Percentiles rank a stretch among this genome's conserved stretches.
phyloP scores from a whole-genome alignment of 2,329 filamentous ascomycete genomes.

The Sordariomycetes sp. region DNA sequence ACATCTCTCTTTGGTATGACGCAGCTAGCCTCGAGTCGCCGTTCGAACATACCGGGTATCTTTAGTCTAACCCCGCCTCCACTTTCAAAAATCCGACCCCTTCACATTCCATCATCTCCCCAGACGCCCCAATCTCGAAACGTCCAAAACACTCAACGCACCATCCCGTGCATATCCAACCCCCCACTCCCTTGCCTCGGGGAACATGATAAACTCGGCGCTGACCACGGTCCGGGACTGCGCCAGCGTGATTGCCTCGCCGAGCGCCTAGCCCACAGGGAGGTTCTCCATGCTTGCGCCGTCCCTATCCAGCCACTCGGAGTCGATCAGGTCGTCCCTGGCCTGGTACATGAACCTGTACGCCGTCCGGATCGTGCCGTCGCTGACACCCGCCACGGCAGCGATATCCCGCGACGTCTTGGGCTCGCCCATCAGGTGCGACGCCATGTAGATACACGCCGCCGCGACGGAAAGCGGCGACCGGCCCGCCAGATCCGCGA shows the following conservation, averaged over 20 bases:
- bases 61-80: neutral
- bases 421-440: conserved; percentile 67
- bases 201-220: neutral
- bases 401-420: conserved; percentile 82
- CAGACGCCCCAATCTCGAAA: neutral
- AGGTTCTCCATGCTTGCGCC: conserved; percentile 59
- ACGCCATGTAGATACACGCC: conserved; percentile 93
- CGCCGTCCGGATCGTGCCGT: conserved; percentile 90
- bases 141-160: neutral
- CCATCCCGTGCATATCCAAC: neutral
- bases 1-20: neutral
- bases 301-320: conserved; percentile 61
- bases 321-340: conserved; percentile 59
- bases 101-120: too few relatives aligned
- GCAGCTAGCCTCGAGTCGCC: neutral
- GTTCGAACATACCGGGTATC: neutral
- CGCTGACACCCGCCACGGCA: conserved; percentile 73
- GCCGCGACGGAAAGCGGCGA: conserved; percentile 90
- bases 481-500: conserved; percentile 76
- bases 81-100: neutral
- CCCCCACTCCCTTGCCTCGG: neutral
- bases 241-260: neutral
- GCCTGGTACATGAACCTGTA: conserved; percentile 79
- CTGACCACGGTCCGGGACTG: neutral
- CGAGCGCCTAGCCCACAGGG: conserved; percentile 25